Evolutionary conservation across 768 basidiomycete genomes (phyloP).

Genomic region (Pleurotus tuoliensis): DNA sequence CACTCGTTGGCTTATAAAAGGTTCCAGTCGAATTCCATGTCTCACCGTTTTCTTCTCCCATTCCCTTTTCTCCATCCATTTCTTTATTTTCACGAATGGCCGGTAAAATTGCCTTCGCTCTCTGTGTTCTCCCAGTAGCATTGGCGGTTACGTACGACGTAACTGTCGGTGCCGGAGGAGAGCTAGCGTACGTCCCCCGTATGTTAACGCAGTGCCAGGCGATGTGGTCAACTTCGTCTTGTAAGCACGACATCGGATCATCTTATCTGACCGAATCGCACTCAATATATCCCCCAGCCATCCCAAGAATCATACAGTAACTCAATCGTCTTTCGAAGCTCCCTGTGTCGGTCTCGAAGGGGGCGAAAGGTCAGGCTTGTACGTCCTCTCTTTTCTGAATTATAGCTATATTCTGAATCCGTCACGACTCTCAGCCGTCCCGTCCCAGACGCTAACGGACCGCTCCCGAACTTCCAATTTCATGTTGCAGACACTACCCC

Average conservation of each 20-base stretch:
- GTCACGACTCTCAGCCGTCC: conserved; percentile 6
- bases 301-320: conserved; percentile 28
- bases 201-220: conserved; percentile 12
- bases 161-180: conserved; percentile 14
- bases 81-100: no score
- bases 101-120: no score
- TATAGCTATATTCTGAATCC: no score
- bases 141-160: no score
- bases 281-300: conserved; percentile 1
- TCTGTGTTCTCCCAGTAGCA: no score
- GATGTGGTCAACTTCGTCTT: conserved; percentile 18
- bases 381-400: background rate
- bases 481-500: conserved; percentile 13
- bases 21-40: no score
- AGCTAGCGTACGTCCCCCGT: conserved; percentile 15
- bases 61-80: no score
- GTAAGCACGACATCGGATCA: conserved; percentile 7
- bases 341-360: background rate
- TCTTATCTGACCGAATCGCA: conserved; percentile 1
- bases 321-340: conserved; percentile 29
- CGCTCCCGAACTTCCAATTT: conserved; percentile 16
- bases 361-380: conserved; percentile 26
- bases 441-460: conserved; percentile 11
- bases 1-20: no score
- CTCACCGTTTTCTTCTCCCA: background rate